These are phyloP conservation scores for Botrytis medusae DNA, from an alignment of 2,329 filamentous ascomycete species.

Conservation along the genomic window DNA sequence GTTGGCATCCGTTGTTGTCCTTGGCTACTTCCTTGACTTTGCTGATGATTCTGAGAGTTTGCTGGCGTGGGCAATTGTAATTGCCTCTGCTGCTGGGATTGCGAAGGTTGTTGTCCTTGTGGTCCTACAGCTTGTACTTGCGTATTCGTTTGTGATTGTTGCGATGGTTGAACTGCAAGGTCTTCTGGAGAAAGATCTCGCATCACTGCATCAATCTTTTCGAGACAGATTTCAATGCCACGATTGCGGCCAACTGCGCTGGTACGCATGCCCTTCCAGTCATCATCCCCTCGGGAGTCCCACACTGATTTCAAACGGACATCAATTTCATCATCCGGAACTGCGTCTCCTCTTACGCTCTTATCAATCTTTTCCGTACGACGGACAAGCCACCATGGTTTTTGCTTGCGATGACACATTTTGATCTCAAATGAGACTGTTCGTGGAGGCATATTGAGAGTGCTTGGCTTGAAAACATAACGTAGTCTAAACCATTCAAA, in stretches of 20 bases:
- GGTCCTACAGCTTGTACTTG: slow-evolving; percentile 10
- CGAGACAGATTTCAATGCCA: slow-evolving; percentile 42
- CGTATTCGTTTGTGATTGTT: slow-evolving; percentile 16
- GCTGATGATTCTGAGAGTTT: slow-evolving; percentile 25
- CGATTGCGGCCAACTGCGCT: slow-evolving; percentile 48
- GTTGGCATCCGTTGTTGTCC: slow-evolving; percentile 20
- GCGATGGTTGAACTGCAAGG: neutral
- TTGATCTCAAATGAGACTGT: slow-evolving; percentile 54
- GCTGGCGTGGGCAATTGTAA: slow-evolving; percentile 25
- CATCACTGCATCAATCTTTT: slow-evolving; percentile 35
- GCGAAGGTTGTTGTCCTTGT: slow-evolving; percentile 3
- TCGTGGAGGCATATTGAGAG: slow-evolving; percentile 36
- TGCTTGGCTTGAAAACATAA: slow-evolving; percentile 46
- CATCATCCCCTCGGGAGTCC: slow-evolving; percentile 44
- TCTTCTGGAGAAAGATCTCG: slow-evolving; percentile 26
- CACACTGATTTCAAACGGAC: slow-evolving; percentile 48
- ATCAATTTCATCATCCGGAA: slow-evolving; percentile 40
- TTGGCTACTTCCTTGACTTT: slow-evolving; percentile 24
- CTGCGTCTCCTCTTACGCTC: slow-evolving; percentile 20
- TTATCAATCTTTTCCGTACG: slow-evolving; percentile 35
- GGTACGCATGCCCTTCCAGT: slow-evolving; percentile 50
- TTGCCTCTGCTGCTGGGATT: slow-evolving; percentile 11
- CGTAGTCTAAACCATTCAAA: slow-evolving; percentile 59
- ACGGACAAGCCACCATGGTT: slow-evolving; percentile 41
- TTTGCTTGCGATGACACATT: slow-evolving; percentile 49